Percentiles rank a stretch among this genome's conserved stretches.
Evolutionary conservation across 306 rosid genomes (phyloP).

Genomic region (Vigna trinervia): DNA sequence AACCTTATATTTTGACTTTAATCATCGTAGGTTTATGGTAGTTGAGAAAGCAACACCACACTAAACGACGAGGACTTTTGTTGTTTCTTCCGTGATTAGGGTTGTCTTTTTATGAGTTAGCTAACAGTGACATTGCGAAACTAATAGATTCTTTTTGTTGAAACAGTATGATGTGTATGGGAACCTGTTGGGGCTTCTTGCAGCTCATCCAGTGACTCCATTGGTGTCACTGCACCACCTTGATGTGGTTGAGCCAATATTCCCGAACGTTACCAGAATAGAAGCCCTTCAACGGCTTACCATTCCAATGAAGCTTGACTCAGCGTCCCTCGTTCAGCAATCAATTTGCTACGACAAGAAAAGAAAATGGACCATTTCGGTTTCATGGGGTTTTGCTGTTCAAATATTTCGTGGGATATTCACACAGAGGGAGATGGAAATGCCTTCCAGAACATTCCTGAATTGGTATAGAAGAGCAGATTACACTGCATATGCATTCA

Average conservation of each 20-base stretch:
- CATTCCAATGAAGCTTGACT: conserved; percentile 78
- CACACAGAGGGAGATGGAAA: conserved; percentile 86
- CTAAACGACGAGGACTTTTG: neutral
- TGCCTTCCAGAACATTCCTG: conserved; percentile 94
- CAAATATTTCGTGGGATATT: conserved; percentile 87
- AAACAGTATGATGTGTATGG: conserved; percentile 95
- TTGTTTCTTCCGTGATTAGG: neutral
- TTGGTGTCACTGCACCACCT: conserved; percentile 95
- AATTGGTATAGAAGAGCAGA: conserved; percentile 95
- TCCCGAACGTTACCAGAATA: conserved; percentile 73
- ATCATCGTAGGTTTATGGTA: conserved; percentile 13
- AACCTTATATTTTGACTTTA: conserved; percentile 8
- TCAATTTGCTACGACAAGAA: conserved; percentile 82
- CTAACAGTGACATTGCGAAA: too few species aligned
- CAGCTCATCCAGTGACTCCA: conserved; percentile 93
- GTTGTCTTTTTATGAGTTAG: neutral
- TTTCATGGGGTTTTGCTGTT: conserved; percentile 94
- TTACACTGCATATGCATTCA: conserved; percentile 94
- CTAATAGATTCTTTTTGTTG: conserved; percentile 19
- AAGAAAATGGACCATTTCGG: conserved; percentile 79
- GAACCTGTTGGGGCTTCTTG: conserved; percentile 91
- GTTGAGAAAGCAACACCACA: conserved; percentile 18
- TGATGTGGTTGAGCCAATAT: conserved; percentile 95
- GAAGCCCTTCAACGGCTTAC: conserved; percentile 76
- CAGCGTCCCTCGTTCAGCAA: conserved; percentile 89